These are phyloP conservation scores for Asterophora lycoperdoides DNA, from an alignment of 768 basidiomycete species.

Conservation along the genomic window DNA sequence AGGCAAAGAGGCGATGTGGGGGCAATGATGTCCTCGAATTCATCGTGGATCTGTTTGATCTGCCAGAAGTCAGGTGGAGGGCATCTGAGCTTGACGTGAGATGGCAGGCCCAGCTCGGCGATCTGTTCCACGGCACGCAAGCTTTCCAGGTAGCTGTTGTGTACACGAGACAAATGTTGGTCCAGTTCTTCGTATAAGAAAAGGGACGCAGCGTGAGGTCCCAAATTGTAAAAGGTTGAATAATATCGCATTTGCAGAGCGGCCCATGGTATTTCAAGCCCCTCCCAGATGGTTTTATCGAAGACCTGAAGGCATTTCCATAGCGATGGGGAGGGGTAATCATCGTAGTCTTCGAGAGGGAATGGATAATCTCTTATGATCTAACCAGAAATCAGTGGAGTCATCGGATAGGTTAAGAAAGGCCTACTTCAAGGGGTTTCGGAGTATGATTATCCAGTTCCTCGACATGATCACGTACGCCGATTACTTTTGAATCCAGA, in stretches of 20 bases:
- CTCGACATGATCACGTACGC: conserved; percentile 63
- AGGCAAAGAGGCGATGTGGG: conserved; percentile 29
- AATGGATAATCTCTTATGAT: conserved; percentile 52
- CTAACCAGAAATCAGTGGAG: conserved; percentile 30
- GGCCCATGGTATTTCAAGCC: conserved; percentile 52
- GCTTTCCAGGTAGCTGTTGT: conserved; percentile 21
- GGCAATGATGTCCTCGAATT: conserved; percentile 45
- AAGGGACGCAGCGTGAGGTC: conserved; percentile 71
- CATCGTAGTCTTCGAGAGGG: conserved; percentile 46
- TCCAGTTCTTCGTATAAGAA: conserved; percentile 62
- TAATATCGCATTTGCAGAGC: conserved; percentile 61
- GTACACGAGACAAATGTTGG: conserved; percentile 40
- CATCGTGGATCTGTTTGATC: conserved; percentile 37
- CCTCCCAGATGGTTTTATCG: conserved; percentile 41
- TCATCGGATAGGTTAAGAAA: neutral
- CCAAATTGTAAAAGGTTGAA: conserved; percentile 57
- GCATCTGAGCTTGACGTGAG: conserved; percentile 14
- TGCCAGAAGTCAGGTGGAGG: conserved; percentile 35
- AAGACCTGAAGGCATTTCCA: conserved; percentile 29
- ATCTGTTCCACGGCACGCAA: conserved; percentile 13
- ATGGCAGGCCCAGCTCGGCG: conserved; percentile 15
- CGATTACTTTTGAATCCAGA: conserved; percentile 69
- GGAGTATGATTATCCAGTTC: conserved; percentile 63
- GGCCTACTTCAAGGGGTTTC: conserved; percentile 59
- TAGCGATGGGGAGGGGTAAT: conserved; percentile 50